A percentile compares a stretch with the other conserved stretches of the same genome.
Conservation (phyloP, 1,139 yeast species). For the Diutina scorzettiae region DNA sequence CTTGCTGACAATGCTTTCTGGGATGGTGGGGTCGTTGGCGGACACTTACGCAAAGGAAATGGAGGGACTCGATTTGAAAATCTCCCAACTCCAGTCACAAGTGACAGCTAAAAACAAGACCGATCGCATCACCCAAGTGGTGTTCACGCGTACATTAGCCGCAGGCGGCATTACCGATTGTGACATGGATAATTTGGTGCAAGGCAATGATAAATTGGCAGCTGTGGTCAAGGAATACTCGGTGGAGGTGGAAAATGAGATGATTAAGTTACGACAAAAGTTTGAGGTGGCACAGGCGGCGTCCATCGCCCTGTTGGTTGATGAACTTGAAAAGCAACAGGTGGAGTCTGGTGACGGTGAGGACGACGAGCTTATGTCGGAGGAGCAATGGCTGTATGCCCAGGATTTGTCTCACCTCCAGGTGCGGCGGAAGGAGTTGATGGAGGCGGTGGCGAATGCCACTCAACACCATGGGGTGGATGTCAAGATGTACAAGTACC, state of each 20-base stretch:
- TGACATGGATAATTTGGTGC: constrained; percentile 11
- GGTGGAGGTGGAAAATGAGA: constrained; percentile 22
- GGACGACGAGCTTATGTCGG: constrained; percentile 2
- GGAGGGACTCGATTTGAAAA: constrained; percentile 14
- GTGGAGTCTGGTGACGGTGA: constrained; percentile 7
- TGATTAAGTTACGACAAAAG: constrained; percentile 18
- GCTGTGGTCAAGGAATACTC: constrained; percentile 15
- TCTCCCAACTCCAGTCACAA: constrained; percentile 12
- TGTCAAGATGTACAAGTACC: constrained; percentile 63
- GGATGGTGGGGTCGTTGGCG: constrained; percentile 34
- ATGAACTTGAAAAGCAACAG: constrained; percentile 27
- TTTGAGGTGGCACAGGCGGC: constrained; percentile 34
- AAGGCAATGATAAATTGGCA: constrained; percentile 18
- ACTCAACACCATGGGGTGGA: constrained; percentile 30
- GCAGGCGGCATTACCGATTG: neutral
- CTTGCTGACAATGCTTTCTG: constrained; percentile 24
- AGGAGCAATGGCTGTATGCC: constrained; percentile 14
- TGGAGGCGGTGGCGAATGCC: constrained; percentile 25
- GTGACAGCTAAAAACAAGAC: constrained; percentile 13
- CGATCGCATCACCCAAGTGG: constrained; percentile 3
- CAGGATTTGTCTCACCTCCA: constrained; percentile 43
- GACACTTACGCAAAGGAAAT: constrained; percentile 24
- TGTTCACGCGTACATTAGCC: constrained; percentile 1
- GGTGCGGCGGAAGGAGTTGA: constrained; percentile 33
- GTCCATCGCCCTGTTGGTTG: constrained; percentile 35